These are phyloP conservation scores for Penicillium egyptiacum DNA, from an alignment of 495 filamentous ascomycete species.

Conservation along the genomic window DNA sequence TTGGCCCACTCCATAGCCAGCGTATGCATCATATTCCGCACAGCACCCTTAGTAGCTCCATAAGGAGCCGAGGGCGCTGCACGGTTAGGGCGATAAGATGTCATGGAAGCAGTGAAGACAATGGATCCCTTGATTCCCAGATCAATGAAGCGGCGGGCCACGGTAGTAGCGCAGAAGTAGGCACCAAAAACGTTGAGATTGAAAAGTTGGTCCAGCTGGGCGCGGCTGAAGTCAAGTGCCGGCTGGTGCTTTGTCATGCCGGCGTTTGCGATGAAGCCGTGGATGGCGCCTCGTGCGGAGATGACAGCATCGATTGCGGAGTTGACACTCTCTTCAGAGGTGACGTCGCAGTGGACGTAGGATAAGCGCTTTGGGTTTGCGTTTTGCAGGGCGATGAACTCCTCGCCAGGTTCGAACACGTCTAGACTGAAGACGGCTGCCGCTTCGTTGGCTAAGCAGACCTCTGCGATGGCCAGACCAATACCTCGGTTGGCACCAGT, in stretches of 20 bases:
- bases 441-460: slow-evolving; percentile 42
- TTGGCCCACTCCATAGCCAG: slow-evolving; percentile 51
- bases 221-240: slow-evolving; percentile 39
- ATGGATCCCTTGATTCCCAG: slow-evolving; percentile 34
- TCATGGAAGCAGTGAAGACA: slow-evolving; percentile 44
- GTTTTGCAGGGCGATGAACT: slow-evolving; percentile 32
- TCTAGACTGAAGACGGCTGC: slow-evolving; percentile 42
- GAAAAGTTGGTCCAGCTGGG: slow-evolving; percentile 44
- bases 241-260: slow-evolving; percentile 50
- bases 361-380: slow-evolving; percentile 32
- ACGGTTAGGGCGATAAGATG: slow-evolving; percentile 41
- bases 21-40: slow-evolving; percentile 39
- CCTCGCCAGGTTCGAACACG: slow-evolving; percentile 40
- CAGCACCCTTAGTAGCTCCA: slow-evolving; percentile 35
- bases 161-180: slow-evolving; percentile 24
- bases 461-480: slow-evolving; percentile 41
- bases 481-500: slow-evolving; percentile 45
- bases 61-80: slow-evolving; percentile 34
- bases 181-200: slow-evolving; percentile 39
- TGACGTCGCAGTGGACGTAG: slow-evolving; percentile 43
- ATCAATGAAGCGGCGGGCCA: slow-evolving; percentile 18
- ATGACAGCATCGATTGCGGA: slow-evolving; percentile 41
- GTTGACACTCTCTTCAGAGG: slow-evolving; percentile 38
- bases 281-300: slow-evolving; percentile 32
- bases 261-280: slow-evolving; percentile 42